These are phyloP conservation scores for Graphilbum ipis-grandicollis DNA, from an alignment of 2,329 filamentous ascomycete species.

Conservation along the genomic window DNA sequence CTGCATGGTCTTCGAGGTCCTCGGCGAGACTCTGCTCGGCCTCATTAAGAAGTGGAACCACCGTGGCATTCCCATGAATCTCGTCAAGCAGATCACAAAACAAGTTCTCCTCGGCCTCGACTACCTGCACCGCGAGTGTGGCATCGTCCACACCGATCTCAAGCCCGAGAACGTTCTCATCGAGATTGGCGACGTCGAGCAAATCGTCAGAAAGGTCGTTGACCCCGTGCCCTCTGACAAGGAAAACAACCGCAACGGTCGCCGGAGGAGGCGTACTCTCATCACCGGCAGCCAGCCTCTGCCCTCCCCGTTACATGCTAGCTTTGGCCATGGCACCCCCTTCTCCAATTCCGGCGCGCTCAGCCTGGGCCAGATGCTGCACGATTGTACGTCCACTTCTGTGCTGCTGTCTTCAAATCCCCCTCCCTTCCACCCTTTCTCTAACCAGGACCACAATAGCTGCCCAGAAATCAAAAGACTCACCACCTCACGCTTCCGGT, in stretches of 20 bases:
- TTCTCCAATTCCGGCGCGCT: conserved; percentile 45
- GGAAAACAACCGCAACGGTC: conserved; percentile 81
- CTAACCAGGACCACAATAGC: no score
- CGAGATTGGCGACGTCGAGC: conserved; percentile 96
- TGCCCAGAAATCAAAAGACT: background rate
- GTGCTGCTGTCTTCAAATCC: background rate
- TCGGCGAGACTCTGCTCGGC: conserved; percentile 86
- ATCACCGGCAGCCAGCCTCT: conserved; percentile 95
- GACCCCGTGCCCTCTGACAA: conserved; percentile 62
- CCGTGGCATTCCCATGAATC: conserved; percentile 83
- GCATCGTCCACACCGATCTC: conserved; percentile 94
- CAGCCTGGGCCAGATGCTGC: conserved; percentile 72
- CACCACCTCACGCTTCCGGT: conserved; percentile 18
- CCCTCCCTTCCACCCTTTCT: no score
- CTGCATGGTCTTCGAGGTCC: conserved; percentile 97
- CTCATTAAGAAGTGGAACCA: conserved; percentile 99
- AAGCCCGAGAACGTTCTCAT: conserved; percentile 98
- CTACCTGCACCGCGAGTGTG: conserved; percentile 92
- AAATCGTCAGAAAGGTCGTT: conserved; percentile 92
- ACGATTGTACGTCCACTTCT: conserved; percentile 27
- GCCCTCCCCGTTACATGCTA: conserved; percentile 84
- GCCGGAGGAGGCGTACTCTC: conserved; percentile 74
- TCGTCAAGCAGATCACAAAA: conserved; percentile 98
- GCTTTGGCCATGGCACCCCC: conserved; percentile 66
- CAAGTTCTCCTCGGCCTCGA: conserved; percentile 91